Evolutionary conservation across 139 green algal species (phyloP).

Genomic region (Chlamydomonas urium): DNA sequence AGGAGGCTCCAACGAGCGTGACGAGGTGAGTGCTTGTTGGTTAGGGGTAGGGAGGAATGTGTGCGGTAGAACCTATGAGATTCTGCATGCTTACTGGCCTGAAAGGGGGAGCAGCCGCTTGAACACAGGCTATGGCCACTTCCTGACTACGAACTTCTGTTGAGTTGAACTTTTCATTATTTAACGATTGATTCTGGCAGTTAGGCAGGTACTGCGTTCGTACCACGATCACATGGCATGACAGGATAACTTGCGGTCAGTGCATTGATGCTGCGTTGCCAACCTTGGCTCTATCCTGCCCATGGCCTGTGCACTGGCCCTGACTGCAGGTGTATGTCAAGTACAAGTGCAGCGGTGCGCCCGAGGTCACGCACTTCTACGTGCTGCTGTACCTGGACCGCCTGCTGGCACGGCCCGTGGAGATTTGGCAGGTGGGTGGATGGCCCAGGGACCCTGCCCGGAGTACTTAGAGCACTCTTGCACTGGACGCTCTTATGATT

Average conservation of each 20-base stretch:
- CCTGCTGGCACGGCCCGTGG: conserved; percentile 41
- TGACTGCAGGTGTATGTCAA: conserved; percentile 37
- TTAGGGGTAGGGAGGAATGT: neutral
- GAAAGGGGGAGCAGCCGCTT: too few species aligned
- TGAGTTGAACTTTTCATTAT: too few species aligned
- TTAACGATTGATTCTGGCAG: too few species aligned
- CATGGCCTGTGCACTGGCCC: neutral
- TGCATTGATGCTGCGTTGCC: too few species aligned
- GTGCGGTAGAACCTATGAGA: too few species aligned
- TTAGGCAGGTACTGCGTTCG: too few species aligned
- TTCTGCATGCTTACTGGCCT: too few species aligned
- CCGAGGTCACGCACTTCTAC: conserved; percentile 48
- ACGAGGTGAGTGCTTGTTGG: conserved; percentile 25
- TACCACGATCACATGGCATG: too few species aligned
- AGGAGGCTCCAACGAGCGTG: conserved; percentile 19
- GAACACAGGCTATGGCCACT: too few species aligned
- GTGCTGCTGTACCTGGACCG: conserved; percentile 52
- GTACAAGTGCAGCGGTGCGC: conserved; percentile 46
- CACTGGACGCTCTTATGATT: neutral
- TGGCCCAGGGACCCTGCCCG: neutral
- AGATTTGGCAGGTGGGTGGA: conserved; percentile 49
- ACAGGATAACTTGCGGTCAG: too few species aligned
- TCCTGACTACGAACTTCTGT: too few species aligned
- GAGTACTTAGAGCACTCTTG: neutral
- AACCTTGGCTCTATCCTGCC: too few species aligned